A percentile compares a stretch with the other conserved stretches of the same genome.
These are phyloP conservation scores for Betula pendula DNA, from an alignment of 306 rosid species.

Conservation along the genomic window DNA sequence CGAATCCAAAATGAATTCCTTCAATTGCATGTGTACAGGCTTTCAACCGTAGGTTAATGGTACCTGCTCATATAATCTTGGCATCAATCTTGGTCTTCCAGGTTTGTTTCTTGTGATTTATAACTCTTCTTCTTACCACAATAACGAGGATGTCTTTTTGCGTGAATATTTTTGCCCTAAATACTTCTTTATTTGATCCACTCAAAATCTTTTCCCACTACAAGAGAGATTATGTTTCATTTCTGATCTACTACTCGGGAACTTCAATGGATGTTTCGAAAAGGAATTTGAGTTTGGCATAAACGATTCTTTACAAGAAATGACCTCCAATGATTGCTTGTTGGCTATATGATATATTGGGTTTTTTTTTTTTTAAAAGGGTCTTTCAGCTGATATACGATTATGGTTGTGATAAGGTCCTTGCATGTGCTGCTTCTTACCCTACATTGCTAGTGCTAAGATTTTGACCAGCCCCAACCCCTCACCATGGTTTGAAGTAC, in stretches of 20 bases:
- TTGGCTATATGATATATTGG: neutral
- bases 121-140: neutral
- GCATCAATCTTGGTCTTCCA: constrained; percentile 71
- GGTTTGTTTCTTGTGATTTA: constrained; percentile 45
- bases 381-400: neutral
- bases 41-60: constrained; percentile 73
- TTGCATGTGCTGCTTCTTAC: neutral
- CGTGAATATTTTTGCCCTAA: neutral
- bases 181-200: neutral
- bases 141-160: neutral
- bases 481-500: neutral
- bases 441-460: neutral
- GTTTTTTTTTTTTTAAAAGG: neutral
- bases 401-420: neutral
- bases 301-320: neutral
- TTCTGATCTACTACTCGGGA: neutral
- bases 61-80: constrained; percentile 71
- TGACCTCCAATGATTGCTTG: neutral
- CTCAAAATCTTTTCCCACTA: neutral
- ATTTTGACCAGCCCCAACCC: neutral
- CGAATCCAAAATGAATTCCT: constrained; percentile 11
- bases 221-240: neutral
- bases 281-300: neutral
- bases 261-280: neutral
- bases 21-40: constrained; percentile 56